Base-by-base conservation (phyloP, 23 red algal species). In the Cyanidioschyzon merolae region DNA sequence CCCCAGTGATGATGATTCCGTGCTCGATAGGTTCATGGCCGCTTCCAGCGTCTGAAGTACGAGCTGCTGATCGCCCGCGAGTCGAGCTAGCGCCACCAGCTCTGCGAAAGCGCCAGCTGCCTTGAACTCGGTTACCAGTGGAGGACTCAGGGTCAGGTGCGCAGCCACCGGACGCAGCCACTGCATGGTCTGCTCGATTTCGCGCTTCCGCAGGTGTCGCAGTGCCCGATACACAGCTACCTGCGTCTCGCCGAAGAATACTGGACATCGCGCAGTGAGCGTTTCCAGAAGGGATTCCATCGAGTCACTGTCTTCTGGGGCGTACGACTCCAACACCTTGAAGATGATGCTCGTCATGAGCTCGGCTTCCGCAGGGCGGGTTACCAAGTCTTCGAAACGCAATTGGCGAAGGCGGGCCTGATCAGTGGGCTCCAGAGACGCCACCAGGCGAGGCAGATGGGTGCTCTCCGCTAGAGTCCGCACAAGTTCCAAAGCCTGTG, bases 231-330 rank as follows among this genome's bases (percentile, higher is more conserved):
- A 85, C 12, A 87, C 51, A 38, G 83, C 76, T 32, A 85, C 67
- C 67, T 95, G 84, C 0, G 76, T 67, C 39, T 88, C 83, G 16
- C 80, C 79, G 54, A 95, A 95, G 75, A 82, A 95, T 17, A 63
- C 76, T 25, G 79, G 80, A 34, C 90, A 95, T 1, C 86, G 85
- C 39, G 84, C 77, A 16, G 75, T 71, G 40, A 95, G 77, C 25
- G 83, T 67, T 2, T 83, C n/a, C 31, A 80, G 74, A 17, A 95
- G 74, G 37, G 79, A 67, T 36, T 86, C 57, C 0, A 79, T 78
- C 16, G 34, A 58, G 29, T 74, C 76, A 76, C 75, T 77, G 31
- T 71, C 63, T 3, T 71, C 63, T 3, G n/a, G 3, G 16, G 63
- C 12, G 63, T 7, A 68, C 39, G 38, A 40, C 7, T 81, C 58